These are phyloP conservation scores for rapeseed (Brassica napus) DNA, from an alignment of 345 rosid genomes.

Conservation along the genomic window DNA sequence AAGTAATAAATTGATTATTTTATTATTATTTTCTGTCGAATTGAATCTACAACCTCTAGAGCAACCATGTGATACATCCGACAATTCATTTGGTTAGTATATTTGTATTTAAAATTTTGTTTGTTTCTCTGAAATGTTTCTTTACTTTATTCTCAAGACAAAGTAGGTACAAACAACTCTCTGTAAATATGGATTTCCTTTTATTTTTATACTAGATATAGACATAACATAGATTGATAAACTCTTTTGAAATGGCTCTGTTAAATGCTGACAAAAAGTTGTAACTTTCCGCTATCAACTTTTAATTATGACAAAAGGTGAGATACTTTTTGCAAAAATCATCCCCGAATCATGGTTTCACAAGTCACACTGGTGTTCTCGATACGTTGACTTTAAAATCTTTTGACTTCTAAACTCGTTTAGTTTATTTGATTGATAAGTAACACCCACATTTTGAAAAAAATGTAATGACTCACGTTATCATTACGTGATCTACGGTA, in stretches of 20 bases:
- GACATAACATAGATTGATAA: neutral
- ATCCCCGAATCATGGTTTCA: constrained; percentile 38
- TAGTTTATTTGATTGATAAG: constrained; percentile 6
- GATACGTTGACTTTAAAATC: constrained; percentile 24
- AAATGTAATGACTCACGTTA: constrained; percentile 4
- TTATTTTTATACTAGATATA: constrained; percentile 27
- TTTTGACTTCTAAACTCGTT: constrained; percentile 3
- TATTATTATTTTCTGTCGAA: neutral
- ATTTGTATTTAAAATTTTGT: constrained; percentile 30
- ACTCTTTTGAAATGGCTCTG: constrained; percentile 28
- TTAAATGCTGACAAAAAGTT: constrained; percentile 34
- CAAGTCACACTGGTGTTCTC: constrained; percentile 27
- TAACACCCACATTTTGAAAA: constrained; percentile 11
- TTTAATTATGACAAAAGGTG: constrained; percentile 27
- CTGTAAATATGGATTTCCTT: constrained; percentile 32
- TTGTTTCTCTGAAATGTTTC: constrained; percentile 36
- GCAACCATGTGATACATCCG: constrained; percentile 41
- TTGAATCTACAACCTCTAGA: constrained; percentile 32
- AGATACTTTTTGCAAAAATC: constrained; percentile 24
- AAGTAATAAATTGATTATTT: neutral
- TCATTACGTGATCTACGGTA: constrained; percentile 26
- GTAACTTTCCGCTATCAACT: constrained; percentile 35
- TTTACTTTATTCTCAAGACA: constrained; percentile 46
- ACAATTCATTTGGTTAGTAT: constrained; percentile 39
- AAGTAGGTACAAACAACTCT: constrained; percentile 45